Base-by-base conservation (phyloP, 2,329 filamentous ascomycete genomes). In the Geosmithia flava region DNA sequence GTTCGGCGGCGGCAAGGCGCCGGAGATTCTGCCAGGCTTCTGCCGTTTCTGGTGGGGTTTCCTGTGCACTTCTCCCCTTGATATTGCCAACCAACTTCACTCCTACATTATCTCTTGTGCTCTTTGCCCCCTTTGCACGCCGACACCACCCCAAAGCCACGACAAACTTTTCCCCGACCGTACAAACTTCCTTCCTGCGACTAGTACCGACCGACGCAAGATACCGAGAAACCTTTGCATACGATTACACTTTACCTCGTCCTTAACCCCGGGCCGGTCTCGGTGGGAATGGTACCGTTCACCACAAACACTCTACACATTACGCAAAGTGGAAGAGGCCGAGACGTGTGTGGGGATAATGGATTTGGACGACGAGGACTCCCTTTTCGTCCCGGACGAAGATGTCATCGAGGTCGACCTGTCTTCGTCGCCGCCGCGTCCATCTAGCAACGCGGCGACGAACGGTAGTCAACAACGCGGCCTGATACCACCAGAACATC, bases 341-440 rank as follows among this genome's bases (percentile, higher is more conserved):
- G 13, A 30, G 29, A 30, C 29, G 29, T 11, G 33, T 13, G 11
- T 27, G 8, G 23, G 8, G 13, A 6, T 15, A 5, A 37, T 45
- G 44, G 44, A 45, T 23, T 16, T 29, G 10, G 30, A 30, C 27
- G 23, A 27, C n/a, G 23, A 30, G 13, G 44, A 45, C 17, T 13
- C n/a, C 8, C 42, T 44, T 10, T 44, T 20, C 15, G n/a, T 19
- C 10, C n/a, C 37, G 16, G 41, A 39, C 46, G 37, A 19, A 20
- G 46, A 47, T 13, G 46, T 47, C 13, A 47, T 47, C 20, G 46
- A 47, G 27, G 46, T 47, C 13, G 46, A 13, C 2, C 29, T 29
- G 2, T 20, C 46, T 8, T 42, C n/a, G 3, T 20, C 46, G 17
- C 37, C 46, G 7, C 13, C 20, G 16, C 33, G 29, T 11, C 39